These are phyloP conservation scores for Annona cherimola DNA, from an alignment of 164 flowering plant genomes.

Conservation along the genomic window DNA sequence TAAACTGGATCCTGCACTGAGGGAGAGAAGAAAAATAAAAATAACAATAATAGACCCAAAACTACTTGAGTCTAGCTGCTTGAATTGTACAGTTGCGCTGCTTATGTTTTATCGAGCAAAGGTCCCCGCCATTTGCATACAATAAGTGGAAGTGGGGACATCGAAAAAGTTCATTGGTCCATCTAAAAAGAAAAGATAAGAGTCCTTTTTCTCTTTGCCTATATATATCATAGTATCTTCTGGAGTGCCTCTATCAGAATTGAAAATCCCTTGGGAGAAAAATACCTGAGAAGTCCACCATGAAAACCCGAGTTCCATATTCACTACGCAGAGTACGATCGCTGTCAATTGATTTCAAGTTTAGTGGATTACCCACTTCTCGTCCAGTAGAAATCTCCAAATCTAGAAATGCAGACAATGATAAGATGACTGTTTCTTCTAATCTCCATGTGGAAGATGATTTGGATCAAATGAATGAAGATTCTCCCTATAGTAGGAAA, in stretches of 20 bases:
- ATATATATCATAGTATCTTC: constrained; percentile 18
- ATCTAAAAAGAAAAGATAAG: constrained; percentile 15
- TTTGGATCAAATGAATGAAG: constrained; percentile 38
- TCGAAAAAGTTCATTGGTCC: constrained; percentile 26
- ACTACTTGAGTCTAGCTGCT: neutral
- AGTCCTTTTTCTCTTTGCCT: constrained; percentile 5
- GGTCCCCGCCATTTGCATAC: constrained; percentile 11
- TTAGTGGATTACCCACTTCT: constrained; percentile 26
- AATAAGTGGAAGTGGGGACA: constrained; percentile 38
- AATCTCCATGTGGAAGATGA: constrained; percentile 27
- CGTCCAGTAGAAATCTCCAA: neutral
- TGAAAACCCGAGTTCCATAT: constrained; percentile 23
- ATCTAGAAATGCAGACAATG: neutral
- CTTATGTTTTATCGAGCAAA: neutral
- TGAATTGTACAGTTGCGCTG: neutral
- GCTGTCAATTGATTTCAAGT: constrained; percentile 48
- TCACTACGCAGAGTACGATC: constrained; percentile 42
- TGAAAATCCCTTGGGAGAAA: constrained; percentile 11
- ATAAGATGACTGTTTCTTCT: constrained; percentile 5
- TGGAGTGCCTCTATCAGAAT: constrained; percentile 13
- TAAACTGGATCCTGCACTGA: too few relatives aligned
- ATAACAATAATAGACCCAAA: neutral
- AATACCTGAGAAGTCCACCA: constrained; percentile 25
- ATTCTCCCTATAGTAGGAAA: constrained; percentile 56
- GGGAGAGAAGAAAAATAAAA: neutral